These are phyloP conservation scores for Allium fistulosum DNA, from an alignment of 106 monocot genomes.

Conservation along the genomic window DNA sequence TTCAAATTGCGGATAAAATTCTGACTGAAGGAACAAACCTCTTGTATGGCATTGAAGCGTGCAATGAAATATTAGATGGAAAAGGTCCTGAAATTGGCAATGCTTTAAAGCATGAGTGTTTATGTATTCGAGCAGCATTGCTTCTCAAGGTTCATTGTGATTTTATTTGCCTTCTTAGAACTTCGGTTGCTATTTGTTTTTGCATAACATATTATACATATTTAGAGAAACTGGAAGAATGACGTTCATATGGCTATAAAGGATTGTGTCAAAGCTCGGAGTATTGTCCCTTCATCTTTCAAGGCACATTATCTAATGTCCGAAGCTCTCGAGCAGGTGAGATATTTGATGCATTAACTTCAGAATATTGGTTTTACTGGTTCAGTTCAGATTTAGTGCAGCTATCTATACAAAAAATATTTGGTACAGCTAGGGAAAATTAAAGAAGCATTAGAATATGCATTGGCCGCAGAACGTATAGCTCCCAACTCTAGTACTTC, in stretches of 20 bases:
- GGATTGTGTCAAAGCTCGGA: slow-evolving; percentile 74
- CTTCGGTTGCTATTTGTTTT: no score
- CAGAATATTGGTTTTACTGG: no score
- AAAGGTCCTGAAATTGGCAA: slow-evolving; percentile 46
- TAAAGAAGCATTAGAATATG: slow-evolving; percentile 64
- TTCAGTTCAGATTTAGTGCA: no score
- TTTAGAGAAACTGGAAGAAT: slow-evolving; percentile 98
- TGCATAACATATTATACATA: not conserved
- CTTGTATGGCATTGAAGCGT: slow-evolving; percentile 78
- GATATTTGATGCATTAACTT: not conserved
- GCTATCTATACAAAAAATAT: not conserved
- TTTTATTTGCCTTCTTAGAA: not conserved
- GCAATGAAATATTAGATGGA: slow-evolving; percentile 76
- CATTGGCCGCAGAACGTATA: slow-evolving; percentile 30
- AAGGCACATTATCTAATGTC: slow-evolving; percentile 69
- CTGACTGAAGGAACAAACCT: slow-evolving; percentile 49
- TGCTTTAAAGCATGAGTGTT: slow-evolving; percentile 55
- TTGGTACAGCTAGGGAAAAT: slow-evolving; percentile 47
- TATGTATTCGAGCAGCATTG: slow-evolving; percentile 84
- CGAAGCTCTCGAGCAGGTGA: slow-evolving; percentile 81
- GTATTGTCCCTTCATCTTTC: slow-evolving; percentile 50
- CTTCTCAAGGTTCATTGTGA: slow-evolving; percentile 69
- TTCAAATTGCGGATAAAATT: slow-evolving; percentile 46
- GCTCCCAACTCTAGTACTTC: slow-evolving; percentile 33
- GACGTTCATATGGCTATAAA: slow-evolving; percentile 91